Evolutionary conservation across 1,139 yeast species (phyloP).

Genomic region (Blastobotrys petasosporus): DNA sequence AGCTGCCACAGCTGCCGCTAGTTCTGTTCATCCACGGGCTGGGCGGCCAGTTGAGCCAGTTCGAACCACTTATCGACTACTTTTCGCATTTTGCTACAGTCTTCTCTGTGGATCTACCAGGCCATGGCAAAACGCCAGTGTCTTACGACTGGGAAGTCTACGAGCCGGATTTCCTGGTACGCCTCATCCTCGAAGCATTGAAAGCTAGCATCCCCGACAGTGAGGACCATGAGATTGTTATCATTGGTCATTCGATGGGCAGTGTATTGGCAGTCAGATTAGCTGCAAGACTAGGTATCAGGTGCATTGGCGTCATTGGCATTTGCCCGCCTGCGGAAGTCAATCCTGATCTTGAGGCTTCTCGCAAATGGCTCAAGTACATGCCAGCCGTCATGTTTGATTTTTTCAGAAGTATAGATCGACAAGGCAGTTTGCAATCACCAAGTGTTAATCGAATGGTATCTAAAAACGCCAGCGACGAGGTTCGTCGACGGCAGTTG

Average conservation of each 20-base stretch:
- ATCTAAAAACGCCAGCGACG: slow-evolving; percentile 28
- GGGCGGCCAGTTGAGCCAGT: slow-evolving; percentile 74
- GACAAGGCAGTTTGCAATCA: slow-evolving; percentile 57
- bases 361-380: slow-evolving; percentile 28
- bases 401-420: slow-evolving; percentile 51
- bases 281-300: slow-evolving; percentile 36
- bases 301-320: slow-evolving; percentile 36
- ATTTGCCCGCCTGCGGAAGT: slow-evolving; percentile 52
- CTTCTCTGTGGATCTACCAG: slow-evolving; percentile 64
- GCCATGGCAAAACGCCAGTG: slow-evolving; percentile 52
- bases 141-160: slow-evolving; percentile 36
- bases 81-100: slow-evolving; percentile 63
- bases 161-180: slow-evolving; percentile 45
- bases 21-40: slow-evolving; percentile 64
- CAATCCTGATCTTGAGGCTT: slow-evolving; percentile 25
- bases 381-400: slow-evolving; percentile 49
- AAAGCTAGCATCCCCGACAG: slow-evolving; percentile 16
- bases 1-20: slow-evolving; percentile 44
- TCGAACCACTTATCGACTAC: slow-evolving; percentile 58
- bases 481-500: slow-evolving; percentile 52
- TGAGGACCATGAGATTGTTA: slow-evolving; percentile 41
- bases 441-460: slow-evolving; percentile 53
- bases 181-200: slow-evolving; percentile 34
- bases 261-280: slow-evolving; percentile 49
- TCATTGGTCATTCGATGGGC: slow-evolving; percentile 77